Evolutionary conservation across 148 eudicot genomes (phyloP), one percentile per base, ranked within the genome.

Genomic region (Rhododendron mucronatum): DNA sequence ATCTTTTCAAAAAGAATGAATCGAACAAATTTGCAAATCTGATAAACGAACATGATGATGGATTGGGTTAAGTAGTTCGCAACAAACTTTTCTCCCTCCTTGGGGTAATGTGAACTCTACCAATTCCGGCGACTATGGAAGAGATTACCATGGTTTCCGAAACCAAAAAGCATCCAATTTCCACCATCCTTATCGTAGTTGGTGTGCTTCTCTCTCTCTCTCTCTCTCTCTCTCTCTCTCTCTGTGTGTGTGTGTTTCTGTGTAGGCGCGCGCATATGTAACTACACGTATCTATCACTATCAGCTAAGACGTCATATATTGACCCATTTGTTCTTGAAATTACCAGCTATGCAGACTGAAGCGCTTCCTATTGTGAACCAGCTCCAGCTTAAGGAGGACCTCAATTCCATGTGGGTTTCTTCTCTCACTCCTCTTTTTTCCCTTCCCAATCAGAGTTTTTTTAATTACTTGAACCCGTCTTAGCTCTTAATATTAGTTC

Each of bases 361-460:
- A 71, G 41, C 41, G 41, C 76, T 71, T 71, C 76, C 76, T 33
- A 30, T 71, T 14, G 76, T 71, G 76, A 71, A 71, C 39, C 37
- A 71, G 76, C 76, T 71, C 76, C 76, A 71, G 76, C 76, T 71
- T 14, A 71, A 71, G 76, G 76, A 71, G 76, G 76, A 71, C 41
- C 76, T 30, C 41, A 30, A 30, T 71, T 71, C 76, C 76, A 15
- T 33, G 76, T 71, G 41, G 16, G 76, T 71, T 71, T 71, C 76
- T 33, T 71, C 76, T 69, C 37, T 30, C 41, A 33, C 20, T 28
- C 37, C 20, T 28, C 30, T 71, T 71, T n/a, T 65, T 8, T n/a
- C 1, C 2, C n/a, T 59, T 21, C 20, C 41, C 76, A 33, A 71
- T 28, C 35, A 71, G 76, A 33, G 76, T 71, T 71, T 71, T 63